Evolutionary conservation across 129 eudicot species (phyloP).

Genomic region (Chrysanthemum seticuspe): DNA sequence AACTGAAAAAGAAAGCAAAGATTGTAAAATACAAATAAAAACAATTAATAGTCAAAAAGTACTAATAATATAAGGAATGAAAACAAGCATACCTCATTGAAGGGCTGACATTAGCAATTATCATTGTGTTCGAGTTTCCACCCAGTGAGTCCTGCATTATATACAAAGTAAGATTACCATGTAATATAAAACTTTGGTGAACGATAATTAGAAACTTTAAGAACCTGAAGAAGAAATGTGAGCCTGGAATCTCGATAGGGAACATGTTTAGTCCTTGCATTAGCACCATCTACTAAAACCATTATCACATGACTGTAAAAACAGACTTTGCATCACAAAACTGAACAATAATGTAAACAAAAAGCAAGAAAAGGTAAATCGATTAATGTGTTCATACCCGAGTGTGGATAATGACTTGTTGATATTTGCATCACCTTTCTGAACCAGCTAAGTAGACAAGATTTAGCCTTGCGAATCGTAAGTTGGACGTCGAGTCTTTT

Average conservation of each 20-base stretch:
- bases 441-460: constrained; percentile 98
- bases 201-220: constrained; percentile 4
- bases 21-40: background rate
- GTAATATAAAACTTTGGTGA: background rate
- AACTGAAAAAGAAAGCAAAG: constrained; percentile 42
- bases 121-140: constrained; percentile 95
- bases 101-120: constrained; percentile 93
- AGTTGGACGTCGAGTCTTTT: constrained; percentile 67
- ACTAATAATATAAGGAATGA: background rate
- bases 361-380: background rate
- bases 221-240: constrained; percentile 96
- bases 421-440: constrained; percentile 79
- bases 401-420: constrained; percentile 86
- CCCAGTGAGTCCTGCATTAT: constrained; percentile 81
- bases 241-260: constrained; percentile 93
- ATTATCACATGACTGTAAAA: constrained; percentile 80
- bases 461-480: constrained; percentile 78
- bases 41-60: background rate
- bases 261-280: constrained; percentile 73
- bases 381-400: constrained; percentile 45
- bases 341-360: background rate
- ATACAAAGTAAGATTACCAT: background rate
- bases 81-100: constrained; percentile 54
- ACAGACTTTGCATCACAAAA: constrained; percentile 6
- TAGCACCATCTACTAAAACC: constrained; percentile 89